Conservation (phyloP, 73 alveolate genomes). For the Effrenium voratum region DNA sequence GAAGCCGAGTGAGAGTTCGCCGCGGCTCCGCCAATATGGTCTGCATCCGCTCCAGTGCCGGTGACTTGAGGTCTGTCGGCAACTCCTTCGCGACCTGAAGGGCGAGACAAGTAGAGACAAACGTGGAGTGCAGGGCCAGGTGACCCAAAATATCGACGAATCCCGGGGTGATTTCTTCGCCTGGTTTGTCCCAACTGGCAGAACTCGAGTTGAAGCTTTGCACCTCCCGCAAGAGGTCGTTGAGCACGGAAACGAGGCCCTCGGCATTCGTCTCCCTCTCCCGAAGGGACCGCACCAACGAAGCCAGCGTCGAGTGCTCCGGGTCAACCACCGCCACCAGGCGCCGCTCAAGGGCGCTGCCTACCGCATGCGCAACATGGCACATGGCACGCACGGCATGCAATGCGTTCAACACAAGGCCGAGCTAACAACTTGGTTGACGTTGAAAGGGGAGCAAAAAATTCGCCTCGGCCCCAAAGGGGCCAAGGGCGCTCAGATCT, state of each 20-base stretch:
- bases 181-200: not conserved
- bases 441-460: no score
- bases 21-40: constrained; percentile 50
- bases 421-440: not conserved
- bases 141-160: not conserved
- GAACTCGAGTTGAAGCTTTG: not conserved
- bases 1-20: constrained; percentile 63
- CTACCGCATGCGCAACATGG: not conserved
- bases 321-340: constrained; percentile 64
- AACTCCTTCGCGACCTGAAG: constrained; percentile 37
- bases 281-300: constrained; percentile 36
- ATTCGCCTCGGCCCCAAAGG: no score
- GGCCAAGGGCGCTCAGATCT: no score
- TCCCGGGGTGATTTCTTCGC: no score
- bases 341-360: constrained; percentile 54
- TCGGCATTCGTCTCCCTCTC: constrained; percentile 54
- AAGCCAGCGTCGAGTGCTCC: constrained; percentile 60
- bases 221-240: constrained; percentile 60
- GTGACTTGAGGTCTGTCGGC: not conserved
- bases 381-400: not conserved
- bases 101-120: not conserved
- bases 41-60: constrained; percentile 27
- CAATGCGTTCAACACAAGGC: not conserved
- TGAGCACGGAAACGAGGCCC: constrained; percentile 45
- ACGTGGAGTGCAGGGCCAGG: no score